These are phyloP conservation scores for Phytopythium aichiense DNA, from an alignment of 352 stramenopile species.

Conservation along the genomic window DNA sequence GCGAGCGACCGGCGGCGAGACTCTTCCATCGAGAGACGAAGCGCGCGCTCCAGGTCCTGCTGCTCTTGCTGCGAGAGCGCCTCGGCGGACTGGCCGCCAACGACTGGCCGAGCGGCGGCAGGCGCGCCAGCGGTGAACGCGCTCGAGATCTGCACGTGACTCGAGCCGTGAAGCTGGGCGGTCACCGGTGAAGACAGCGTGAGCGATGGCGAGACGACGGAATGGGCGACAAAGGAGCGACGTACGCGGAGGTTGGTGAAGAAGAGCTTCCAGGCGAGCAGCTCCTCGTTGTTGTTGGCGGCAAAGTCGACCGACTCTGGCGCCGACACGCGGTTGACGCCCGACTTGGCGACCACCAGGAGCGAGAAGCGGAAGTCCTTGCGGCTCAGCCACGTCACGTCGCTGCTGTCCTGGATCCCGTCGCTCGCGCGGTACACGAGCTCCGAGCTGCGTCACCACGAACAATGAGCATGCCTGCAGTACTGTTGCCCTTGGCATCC, in stretches of 20 bases:
- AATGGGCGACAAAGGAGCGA: background rate
- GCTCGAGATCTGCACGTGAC: slow-evolving; percentile 4
- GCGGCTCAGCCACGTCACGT: slow-evolving; percentile 63
- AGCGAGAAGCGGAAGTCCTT: slow-evolving; percentile 68
- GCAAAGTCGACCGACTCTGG: slow-evolving; percentile 66
- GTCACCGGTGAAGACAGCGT: background rate
- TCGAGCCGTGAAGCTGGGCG: background rate
- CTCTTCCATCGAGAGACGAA: slow-evolving; percentile 59
- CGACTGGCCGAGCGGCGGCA: background rate
- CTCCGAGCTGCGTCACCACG: slow-evolving; percentile 26
- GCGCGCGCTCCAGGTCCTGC: slow-evolving; percentile 47
- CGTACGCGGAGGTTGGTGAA: slow-evolving; percentile 49
- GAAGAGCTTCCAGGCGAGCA: slow-evolving; percentile 71
- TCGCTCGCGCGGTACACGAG: slow-evolving; percentile 59
- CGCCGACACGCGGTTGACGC: slow-evolving; percentile 56
- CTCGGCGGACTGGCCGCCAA: slow-evolving; percentile 1
- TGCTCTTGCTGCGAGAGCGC: slow-evolving; percentile 43
- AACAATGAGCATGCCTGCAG: background rate
- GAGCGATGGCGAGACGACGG: background rate
- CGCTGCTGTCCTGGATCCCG: slow-evolving; percentile 48
- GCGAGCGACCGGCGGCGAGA: slow-evolving; percentile 18
- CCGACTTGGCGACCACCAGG: slow-evolving; percentile 53
- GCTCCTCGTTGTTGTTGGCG: slow-evolving; percentile 44
- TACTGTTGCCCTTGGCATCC: background rate
- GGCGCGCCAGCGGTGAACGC: slow-evolving; percentile 5